Evolutionary conservation across 2,329 filamentous ascomycete species (phyloP), one percentile per base, ranked within the genome.

Genomic region (Acrodontium crateriforme): DNA sequence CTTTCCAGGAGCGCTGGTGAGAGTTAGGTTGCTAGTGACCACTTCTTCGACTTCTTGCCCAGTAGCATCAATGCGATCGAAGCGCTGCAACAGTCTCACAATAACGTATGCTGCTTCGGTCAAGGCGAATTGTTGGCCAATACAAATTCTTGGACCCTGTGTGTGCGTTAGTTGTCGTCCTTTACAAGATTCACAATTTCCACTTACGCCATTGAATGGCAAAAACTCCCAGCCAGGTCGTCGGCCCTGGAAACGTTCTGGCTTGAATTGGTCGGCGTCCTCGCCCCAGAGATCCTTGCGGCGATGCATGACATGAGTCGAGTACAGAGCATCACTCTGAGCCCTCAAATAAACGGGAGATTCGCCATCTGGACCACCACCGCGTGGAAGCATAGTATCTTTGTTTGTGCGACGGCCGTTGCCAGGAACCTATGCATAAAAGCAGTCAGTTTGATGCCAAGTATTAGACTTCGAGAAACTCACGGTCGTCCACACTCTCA

Each of bases 371-470:
- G 55, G 49, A 0, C 65, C 65, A 12, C 65, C 65, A 20, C 65
- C 82, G 13, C 62, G 63, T 0, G 82, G 81, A 2, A 91, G 67
- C 0, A 73, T 79, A 3, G 81, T 85, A 55, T 82, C 71, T 33
- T 63, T 66, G 14, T 83, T 67, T 9, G 78, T 67, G 11, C 74
- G 58, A 34, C 82, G 74, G 22, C 81, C 65, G 53, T 87, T 47
- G 58, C 78, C 82, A 1, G 82, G 81, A 1, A 89, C 78, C 10
- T 70, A 63, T 2, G 80, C 78, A 53, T 84, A 85, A n/a, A 85
- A 57, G n/a, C n/a, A n/a, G n/a, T n/a, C n/a, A n/a, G n/a, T n/a
- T n/a, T n/a, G n/a, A n/a, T n/a, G n/a, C n/a, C n/a, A n/a, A n/a
- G n/a, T n/a, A n/a, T n/a, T n/a, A n/a, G n/a, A n/a, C n/a, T n/a